Base-by-base conservation (phyloP, 345 rosid species). In the Garcia nutans region DNA sequence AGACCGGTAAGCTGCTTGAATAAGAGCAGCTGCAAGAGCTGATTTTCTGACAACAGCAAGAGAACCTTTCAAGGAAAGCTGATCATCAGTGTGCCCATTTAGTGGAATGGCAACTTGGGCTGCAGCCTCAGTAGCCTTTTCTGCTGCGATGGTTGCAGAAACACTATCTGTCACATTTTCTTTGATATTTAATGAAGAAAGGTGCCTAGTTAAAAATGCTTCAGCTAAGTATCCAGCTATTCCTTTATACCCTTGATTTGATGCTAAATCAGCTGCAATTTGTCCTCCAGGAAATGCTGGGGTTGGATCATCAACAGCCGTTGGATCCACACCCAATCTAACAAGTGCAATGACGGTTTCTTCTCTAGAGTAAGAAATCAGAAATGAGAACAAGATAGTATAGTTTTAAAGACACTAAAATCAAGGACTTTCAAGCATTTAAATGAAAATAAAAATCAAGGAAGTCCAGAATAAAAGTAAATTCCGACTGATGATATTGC, bases 1-100 rank as follows among this genome's bases (percentile, higher is more conserved):
- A 57, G 81, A 75, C 24, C 83, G 85, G 80, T 86, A 88, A 74
- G 80, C 77, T 54, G 76, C 86, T 74, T 87, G 92, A 71, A 90
- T 87, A 19, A 88, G 80, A 74, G 89, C 91, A 56, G 91, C 94
- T 56, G 92, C 88, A 81, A 79, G 87, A 65, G 78, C 82, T 24
- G 94, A 88, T 79, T 88, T 90, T 70, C 87, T 84, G 59, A 88
- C 85, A 58, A 89, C 94, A 82, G 92, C 88, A 72, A 88, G 88
- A 42, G 94, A 86, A 31, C 84, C 88, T 78, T 70, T 88, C 82
- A 87, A 71, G 55, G 90, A 84, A 37, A 78, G 76, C 70, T 83
- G 86, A 54, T 85, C 87, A 19, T 77, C 76, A 55, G 44, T 64
- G 54, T 47, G 61, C 17, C 26, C 78, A 71, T 52, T 61, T 17